Percentiles rank a stretch among this genome's conserved stretches.
phyloP scores from a whole-genome alignment of 1,139 yeast genomes.

The Candida neerlandica region DNA sequence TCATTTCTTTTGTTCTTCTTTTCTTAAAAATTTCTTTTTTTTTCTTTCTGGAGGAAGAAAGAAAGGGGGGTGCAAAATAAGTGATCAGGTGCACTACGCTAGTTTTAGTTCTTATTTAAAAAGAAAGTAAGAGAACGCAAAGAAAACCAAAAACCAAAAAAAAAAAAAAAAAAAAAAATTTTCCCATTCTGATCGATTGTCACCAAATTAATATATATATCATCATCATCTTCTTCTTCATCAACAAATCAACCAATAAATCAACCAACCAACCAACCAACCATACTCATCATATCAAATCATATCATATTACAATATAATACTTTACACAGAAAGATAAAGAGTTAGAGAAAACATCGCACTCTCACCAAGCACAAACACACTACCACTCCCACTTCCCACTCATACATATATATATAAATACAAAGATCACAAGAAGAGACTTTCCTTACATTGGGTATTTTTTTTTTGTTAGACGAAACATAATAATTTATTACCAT shows the following conservation, averaged over 20 bases:
- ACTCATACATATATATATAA: background rate
- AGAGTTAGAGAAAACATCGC: too few species aligned
- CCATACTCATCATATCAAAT: too few species aligned
- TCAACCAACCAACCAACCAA: too few species aligned
- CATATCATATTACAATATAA: too few species aligned
- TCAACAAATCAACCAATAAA: background rate
- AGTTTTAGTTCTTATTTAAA: background rate
- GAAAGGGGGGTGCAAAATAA: background rate
- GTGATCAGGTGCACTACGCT: background rate
- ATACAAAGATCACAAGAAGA: background rate
- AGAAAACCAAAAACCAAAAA: background rate
- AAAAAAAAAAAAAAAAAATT: background rate
- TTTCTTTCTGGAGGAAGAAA: background rate
- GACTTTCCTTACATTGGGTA: background rate
- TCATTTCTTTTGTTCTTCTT: background rate
- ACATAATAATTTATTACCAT: background rate
- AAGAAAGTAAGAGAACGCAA: background rate
- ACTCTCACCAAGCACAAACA: too few species aligned
- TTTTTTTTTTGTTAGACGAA: slow-evolving; percentile 2
- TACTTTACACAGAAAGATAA: too few species aligned
- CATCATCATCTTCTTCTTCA: too few species aligned
- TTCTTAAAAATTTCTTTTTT: too few species aligned
- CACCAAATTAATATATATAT: too few species aligned
- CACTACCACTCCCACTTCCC: background rate
- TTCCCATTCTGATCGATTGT: too few species aligned